Base-by-base conservation (phyloP, 805 yeast species). In the Spathaspora girioi region DNA sequence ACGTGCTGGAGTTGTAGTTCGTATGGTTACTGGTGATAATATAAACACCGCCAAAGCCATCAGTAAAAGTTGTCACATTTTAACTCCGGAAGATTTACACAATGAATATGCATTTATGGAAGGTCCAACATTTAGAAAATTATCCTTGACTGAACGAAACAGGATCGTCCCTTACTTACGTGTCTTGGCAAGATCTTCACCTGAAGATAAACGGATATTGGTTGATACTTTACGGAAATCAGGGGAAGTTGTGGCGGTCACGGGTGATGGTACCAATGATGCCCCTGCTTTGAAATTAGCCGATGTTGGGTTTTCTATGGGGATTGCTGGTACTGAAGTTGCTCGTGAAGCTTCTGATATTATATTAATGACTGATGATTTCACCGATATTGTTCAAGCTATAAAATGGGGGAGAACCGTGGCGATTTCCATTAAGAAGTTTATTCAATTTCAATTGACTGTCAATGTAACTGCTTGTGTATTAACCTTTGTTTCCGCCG, bases 261-360 rank as follows among this genome's bases (percentile, higher is more conserved):
- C 99, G 38, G 99, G 99, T 65, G 99, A 94, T 68, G 99, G 99
- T 70, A 93, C 98, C 8, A 94, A 94, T 67, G 99, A 94, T 77
- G 99, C 98, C 0, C 97, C 97, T 14, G 98, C 99, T 2, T 79
- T 94, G 63, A 90, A 93, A 64, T 77, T 92, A 53, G 99, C 99
- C 0, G 98, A 94, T 71, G 96, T 94, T 52, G 99, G 99, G 1
- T 93, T 94, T 65, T 89, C 98, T 2, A 94, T 94, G 99, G 99
- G 99, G 58, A 89, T 92, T 54, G 80, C 96, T 8, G 99, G 99
- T 57, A 94, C 99, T 1, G 99, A 94, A 70, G 98, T 94, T 55
- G 99, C 99, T 9, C 83, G 97, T 68, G 99, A 94, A 66, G 99
- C 99, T 7, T 89, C 93, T 9, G 96, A 89, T 70, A 89, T 89